Conservation (phyloP, 192 early-diverging fungal genomes). For the Coemansia umbellata region DNA sequence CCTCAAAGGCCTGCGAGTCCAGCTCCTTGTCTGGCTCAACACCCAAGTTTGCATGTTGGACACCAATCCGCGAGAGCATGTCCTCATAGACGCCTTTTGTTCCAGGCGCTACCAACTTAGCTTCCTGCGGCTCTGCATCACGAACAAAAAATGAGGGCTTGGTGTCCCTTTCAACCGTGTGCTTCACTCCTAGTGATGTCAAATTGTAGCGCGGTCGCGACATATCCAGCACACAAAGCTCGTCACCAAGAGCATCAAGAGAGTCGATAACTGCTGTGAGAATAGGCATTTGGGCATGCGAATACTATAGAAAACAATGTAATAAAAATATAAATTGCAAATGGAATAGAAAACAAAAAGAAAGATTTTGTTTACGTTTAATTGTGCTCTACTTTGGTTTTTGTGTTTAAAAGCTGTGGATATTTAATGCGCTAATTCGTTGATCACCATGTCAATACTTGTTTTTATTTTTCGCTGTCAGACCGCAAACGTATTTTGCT, state of each 20-base stretch:
- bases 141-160: conserved; percentile 37
- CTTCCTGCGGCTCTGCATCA: conserved; percentile 42
- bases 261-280: conserved; percentile 26
- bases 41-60: conserved; percentile 43
- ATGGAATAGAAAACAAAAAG: too few species aligned
- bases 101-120: conserved; percentile 46
- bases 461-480: too few species aligned
- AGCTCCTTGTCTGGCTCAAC: conserved; percentile 35
- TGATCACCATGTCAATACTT: too few species aligned
- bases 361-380: too few species aligned
- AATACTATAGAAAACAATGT: too few species aligned
- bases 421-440: not conserved
- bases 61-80: conserved; percentile 48
- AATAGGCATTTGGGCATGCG: too few species aligned
- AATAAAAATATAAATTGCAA: too few species aligned
- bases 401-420: too few species aligned
- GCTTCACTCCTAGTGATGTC: conserved; percentile 26
- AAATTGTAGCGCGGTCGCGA: conserved; percentile 42
- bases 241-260: conserved; percentile 37
- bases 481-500: not conserved
- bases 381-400: too few species aligned
- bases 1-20: conserved; percentile 45
- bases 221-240: conserved; percentile 40
- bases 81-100: conserved; percentile 53
- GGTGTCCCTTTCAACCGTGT: conserved; percentile 40